These are phyloP conservation scores for Pleurotus pulmonarius DNA, from an alignment of 768 basidiomycete species.

Conservation along the genomic window DNA sequence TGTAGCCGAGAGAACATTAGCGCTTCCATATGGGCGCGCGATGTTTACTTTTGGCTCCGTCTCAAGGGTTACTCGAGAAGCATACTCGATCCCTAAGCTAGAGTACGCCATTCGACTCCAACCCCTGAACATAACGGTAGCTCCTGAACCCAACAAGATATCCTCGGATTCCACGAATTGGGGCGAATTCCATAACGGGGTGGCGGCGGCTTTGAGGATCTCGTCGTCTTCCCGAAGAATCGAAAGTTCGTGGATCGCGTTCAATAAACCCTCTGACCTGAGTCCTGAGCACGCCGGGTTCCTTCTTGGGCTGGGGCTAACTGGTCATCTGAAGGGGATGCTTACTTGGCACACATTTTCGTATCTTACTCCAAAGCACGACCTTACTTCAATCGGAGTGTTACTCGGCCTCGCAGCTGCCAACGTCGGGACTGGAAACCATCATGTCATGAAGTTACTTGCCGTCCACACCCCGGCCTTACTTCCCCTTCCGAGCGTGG, in stretches of 20 bases:
- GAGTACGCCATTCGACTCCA: constrained; percentile 74
- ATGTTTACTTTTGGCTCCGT: constrained; percentile 89
- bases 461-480: constrained; percentile 93
- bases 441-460: constrained; percentile 85
- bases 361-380: constrained; percentile 94
- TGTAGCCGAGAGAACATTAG: constrained; percentile 84
- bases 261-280: constrained; percentile 89
- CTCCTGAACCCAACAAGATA: constrained; percentile 72
- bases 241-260: constrained; percentile 94
- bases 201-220: constrained; percentile 85
- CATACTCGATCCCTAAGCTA: constrained; percentile 75
- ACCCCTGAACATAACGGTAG: constrained; percentile 61
- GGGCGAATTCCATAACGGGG: constrained; percentile 99
- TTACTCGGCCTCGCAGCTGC: constrained; percentile 92
- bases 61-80: constrained; percentile 70
- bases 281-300: constrained; percentile 97
- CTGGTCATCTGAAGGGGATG: constrained; percentile 87
- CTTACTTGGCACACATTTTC: constrained; percentile 94
- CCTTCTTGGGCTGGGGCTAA: constrained; percentile 86
- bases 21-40: constrained; percentile 84
- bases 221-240: constrained; percentile 70
- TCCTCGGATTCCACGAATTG: constrained; percentile 70
- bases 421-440: constrained; percentile 80
- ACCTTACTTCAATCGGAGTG: constrained; percentile 90
- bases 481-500: constrained; percentile 80